These are phyloP conservation scores for Clonostachys sp. DNA, from an alignment of 2,329 filamentous ascomycete species.

Conservation along the genomic window DNA sequence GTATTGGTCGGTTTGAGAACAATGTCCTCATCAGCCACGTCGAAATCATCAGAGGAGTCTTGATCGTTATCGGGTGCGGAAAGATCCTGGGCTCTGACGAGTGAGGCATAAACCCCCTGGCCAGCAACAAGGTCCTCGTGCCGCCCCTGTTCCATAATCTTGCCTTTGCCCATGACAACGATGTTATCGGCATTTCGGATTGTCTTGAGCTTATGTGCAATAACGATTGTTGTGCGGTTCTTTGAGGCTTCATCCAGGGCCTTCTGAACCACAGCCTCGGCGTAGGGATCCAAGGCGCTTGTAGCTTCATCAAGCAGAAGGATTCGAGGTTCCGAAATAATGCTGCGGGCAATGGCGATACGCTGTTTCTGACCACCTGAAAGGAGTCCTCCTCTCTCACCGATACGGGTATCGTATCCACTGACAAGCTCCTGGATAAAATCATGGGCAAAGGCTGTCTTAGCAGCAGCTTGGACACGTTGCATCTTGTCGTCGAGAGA, in stretches of 20 bases:
- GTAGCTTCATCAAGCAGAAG: slow-evolving; percentile 68
- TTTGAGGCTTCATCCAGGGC: slow-evolving; percentile 49
- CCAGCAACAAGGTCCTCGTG: slow-evolving; percentile 67
- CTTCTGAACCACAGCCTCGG: slow-evolving; percentile 47
- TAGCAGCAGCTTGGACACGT: slow-evolving; percentile 41
- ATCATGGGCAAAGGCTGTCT: slow-evolving; percentile 46
- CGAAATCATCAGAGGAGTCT: slow-evolving; percentile 41
- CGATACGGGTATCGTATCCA: slow-evolving; percentile 58
- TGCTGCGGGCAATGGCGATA: slow-evolving; percentile 61
- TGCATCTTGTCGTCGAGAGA: slow-evolving; percentile 37
- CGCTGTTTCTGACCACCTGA: slow-evolving; percentile 66
- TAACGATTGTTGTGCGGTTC: slow-evolving; percentile 60
- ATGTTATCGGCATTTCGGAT: slow-evolving; percentile 61
- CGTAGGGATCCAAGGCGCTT: slow-evolving; percentile 44
- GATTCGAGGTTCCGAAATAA: slow-evolving; percentile 58
- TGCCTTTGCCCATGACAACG: slow-evolving; percentile 56
- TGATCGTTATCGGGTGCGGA: slow-evolving; percentile 38
- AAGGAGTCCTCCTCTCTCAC: slow-evolving; percentile 60
- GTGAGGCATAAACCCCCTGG: slow-evolving; percentile 70
- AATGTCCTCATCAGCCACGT: slow-evolving; percentile 23
- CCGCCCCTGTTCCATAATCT: slow-evolving; percentile 56
- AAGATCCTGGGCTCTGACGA: slow-evolving; percentile 73
- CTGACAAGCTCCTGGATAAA: slow-evolving; percentile 45
- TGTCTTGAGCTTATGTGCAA: slow-evolving; percentile 57
- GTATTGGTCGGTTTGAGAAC: too few relatives aligned